phyloP scores from a whole-genome alignment of 495 filamentous ascomycete genomes.

The Neurospora sp. region DNA sequence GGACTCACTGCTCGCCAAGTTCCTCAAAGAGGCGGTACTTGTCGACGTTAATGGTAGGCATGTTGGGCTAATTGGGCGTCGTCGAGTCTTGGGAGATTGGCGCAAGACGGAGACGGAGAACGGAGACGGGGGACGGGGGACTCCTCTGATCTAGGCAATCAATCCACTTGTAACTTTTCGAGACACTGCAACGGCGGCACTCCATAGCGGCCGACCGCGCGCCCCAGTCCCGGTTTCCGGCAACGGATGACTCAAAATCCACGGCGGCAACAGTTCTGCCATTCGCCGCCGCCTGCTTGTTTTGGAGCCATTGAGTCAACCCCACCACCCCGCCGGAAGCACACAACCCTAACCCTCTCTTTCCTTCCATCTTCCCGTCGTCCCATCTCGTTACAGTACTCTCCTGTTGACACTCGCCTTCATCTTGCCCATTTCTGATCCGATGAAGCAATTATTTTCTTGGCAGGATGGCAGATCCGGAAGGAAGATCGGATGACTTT shows the following conservation, averaged over 20 bases:
- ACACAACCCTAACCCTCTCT: not conserved
- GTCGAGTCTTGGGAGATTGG: not conserved
- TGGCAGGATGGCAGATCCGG: too few relatives aligned
- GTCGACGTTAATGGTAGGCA: constrained; percentile 92
- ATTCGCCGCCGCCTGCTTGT: constrained; percentile 5
- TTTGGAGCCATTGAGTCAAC: not conserved
- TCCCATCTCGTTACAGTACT: too few relatives aligned
- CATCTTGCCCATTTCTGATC: not conserved
- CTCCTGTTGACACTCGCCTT: not conserved
- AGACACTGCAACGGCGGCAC: not conserved
- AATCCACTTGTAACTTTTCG: constrained; percentile 13
- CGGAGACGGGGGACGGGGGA: not conserved
- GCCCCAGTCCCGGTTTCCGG: not conserved
- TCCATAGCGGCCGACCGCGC: not conserved
- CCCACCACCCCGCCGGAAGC: not conserved
- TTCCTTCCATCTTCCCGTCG: not conserved
- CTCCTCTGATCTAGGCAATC: not conserved
- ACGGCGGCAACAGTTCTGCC: constrained; percentile 20
- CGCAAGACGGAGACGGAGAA: not conserved
- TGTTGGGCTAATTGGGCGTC: constrained; percentile 17
- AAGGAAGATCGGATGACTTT: too few relatives aligned
- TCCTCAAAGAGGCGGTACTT: constrained; percentile 92
- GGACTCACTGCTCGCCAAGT: constrained; percentile 71
- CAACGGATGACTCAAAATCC: constrained; percentile 22
- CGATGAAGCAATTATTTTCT: too few relatives aligned